Conservation (phyloP, 495 filamentous ascomycete species). For the Podospora bellae-mahoneyi region DNA sequence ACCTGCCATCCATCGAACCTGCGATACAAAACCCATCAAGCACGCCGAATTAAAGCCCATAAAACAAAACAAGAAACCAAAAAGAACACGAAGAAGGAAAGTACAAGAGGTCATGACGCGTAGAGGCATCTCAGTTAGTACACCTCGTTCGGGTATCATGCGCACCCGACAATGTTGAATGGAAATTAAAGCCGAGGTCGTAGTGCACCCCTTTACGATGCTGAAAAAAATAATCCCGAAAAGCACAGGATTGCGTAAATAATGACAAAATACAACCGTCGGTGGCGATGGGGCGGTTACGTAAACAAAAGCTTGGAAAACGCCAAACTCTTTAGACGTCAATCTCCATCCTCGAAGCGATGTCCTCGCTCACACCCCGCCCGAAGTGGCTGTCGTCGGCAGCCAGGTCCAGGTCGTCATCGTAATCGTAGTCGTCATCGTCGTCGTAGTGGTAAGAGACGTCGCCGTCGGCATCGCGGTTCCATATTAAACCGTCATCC, state of each 20-base stretch:
- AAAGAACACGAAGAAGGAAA: background rate
- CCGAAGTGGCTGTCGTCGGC: conserved; percentile 45
- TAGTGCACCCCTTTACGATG: background rate
- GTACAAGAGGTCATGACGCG: background rate
- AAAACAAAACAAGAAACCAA: conserved; percentile 12
- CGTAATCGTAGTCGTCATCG: conserved; percentile 42
- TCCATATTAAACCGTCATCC: conserved; percentile 45
- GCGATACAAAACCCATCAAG: background rate
- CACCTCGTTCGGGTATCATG: background rate
- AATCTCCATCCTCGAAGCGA: conserved; percentile 67
- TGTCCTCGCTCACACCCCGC: conserved; percentile 69
- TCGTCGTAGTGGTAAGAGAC: conserved; percentile 52
- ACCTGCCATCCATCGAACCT: background rate
- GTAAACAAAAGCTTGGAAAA: background rate
- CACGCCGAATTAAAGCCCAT: background rate
- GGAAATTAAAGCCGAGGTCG: background rate
- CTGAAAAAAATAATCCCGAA: background rate
- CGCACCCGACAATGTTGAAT: conserved; percentile 1
- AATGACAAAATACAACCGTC: background rate
- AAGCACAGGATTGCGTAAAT: background rate
- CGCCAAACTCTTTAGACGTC: conserved; percentile 30
- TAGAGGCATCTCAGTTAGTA: conserved; percentile 3
- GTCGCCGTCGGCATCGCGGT: conserved; percentile 51
- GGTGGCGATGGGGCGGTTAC: background rate
- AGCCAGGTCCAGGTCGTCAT: conserved; percentile 19